phyloP scores from a whole-genome alignment of 192 early-diverging fungal genomes.

The Podochytrium sp. region DNA sequence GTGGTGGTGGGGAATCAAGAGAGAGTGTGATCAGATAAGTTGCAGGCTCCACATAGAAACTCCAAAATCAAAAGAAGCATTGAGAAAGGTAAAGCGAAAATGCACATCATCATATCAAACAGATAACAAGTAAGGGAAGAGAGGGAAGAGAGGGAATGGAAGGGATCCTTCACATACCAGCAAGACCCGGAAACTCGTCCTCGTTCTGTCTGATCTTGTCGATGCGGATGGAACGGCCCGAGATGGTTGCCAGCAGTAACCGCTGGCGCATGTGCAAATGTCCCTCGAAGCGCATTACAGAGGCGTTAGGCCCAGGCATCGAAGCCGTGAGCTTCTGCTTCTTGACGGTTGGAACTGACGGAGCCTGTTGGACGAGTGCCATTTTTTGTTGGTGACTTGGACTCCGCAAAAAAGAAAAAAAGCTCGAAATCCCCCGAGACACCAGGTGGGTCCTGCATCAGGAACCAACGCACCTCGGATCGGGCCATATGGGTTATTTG shows the following conservation, averaged over 20 bases:
- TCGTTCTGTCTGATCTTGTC: slow-evolving; percentile 78
- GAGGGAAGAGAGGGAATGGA: background rate
- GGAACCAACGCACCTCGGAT: no score
- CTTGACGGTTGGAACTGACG: background rate
- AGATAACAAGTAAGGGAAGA: background rate
- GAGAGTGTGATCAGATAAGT: slow-evolving; percentile 3
- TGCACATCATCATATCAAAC: slow-evolving; percentile 5
- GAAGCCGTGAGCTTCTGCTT: background rate
- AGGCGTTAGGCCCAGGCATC: background rate
- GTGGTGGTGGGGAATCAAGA: no score
- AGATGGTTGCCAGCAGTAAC: slow-evolving; percentile 85
- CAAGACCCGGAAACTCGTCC: slow-evolving; percentile 81
- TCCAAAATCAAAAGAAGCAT: background rate
- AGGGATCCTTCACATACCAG: slow-evolving; percentile 51
- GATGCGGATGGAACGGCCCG: slow-evolving; percentile 81
- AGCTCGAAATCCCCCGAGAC: no score
- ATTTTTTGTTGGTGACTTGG: background rate
- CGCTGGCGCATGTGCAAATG: slow-evolving; percentile 88
- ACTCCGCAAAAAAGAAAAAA: background rate
- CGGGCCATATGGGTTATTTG: no score
- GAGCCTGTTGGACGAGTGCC: background rate
- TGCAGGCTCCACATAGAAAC: slow-evolving; percentile 17
- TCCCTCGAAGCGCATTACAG: slow-evolving; percentile 69
- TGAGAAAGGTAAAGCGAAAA: slow-evolving; percentile 31
- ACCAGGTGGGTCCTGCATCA: no score